Conservation (phyloP, 805 yeast genomes). For the Starmerella tilneyi region DNA sequence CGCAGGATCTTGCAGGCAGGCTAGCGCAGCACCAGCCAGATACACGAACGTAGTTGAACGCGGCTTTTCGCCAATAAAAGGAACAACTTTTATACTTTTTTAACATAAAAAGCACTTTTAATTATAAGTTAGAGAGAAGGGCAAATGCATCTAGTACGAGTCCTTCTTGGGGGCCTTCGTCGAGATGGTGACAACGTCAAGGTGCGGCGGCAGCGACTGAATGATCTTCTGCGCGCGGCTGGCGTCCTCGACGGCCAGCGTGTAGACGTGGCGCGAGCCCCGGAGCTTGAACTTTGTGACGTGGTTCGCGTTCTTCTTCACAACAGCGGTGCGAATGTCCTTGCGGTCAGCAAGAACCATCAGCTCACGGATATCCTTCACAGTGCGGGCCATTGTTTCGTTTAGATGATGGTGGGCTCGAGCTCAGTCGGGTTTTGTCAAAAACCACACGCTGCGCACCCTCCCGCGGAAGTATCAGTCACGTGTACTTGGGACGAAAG, state of each 20-base stretch:
- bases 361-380: slow-evolving; percentile 94
- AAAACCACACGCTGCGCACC: neutral
- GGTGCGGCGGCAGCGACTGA: slow-evolving; percentile 87
- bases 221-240: slow-evolving; percentile 95
- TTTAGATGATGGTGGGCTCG: slow-evolving; percentile 2
- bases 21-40: neutral
- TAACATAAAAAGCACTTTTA: no score
- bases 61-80: no score
- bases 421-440: slow-evolving; percentile 1
- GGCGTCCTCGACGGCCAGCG: slow-evolving; percentile 88
- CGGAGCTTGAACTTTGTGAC: slow-evolving; percentile 99
- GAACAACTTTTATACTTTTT: no score
- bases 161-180: slow-evolving; percentile 25
- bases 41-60: no score
- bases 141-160: slow-evolving; percentile 9
- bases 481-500: no score
- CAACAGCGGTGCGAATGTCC: slow-evolving; percentile 85
- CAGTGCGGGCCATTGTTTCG: slow-evolving; percentile 40
- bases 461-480: neutral
- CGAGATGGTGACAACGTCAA: slow-evolving; percentile 26
- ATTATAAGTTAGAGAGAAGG: slow-evolving; percentile 5
- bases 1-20: no score
- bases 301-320: slow-evolving; percentile 85
- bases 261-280: slow-evolving; percentile 90
- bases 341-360: slow-evolving; percentile 78